Evolutionary conservation across 257 asterid species (phyloP).

Genomic region (Ilex asprella): DNA sequence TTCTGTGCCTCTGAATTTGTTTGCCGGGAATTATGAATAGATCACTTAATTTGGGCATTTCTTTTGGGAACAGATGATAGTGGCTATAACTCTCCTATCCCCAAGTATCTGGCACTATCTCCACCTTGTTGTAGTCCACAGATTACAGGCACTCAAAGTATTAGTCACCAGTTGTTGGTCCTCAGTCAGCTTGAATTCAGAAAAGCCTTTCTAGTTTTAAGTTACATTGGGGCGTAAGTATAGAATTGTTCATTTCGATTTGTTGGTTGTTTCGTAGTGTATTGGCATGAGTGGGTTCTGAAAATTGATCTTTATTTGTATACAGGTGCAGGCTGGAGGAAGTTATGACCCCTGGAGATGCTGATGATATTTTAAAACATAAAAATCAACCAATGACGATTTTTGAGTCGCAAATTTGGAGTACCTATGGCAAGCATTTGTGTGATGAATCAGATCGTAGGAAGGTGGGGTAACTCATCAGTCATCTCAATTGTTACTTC

Average conservation of each 20-base stretch:
- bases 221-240: slow-evolving; percentile 61
- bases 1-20: no score
- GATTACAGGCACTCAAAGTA: slow-evolving; percentile 9
- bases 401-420: slow-evolving; percentile 59
- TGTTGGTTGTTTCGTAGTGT: background rate
- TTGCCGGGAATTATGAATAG: no score
- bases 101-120: slow-evolving; percentile 5
- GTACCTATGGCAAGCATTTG: slow-evolving; percentile 25
- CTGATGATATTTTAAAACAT: slow-evolving; percentile 29
- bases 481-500: background rate
- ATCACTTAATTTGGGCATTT: slow-evolving; percentile 3
- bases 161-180: slow-evolving; percentile 30
- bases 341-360: slow-evolving; percentile 33
- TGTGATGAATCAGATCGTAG: slow-evolving; percentile 26
- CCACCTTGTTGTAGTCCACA: slow-evolving; percentile 16
- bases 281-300: background rate
- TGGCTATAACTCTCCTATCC: slow-evolving; percentile 15
- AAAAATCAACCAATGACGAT: slow-evolving; percentile 36
- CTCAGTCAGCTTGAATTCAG: slow-evolving; percentile 48
- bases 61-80: slow-evolving; percentile 25
- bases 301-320: background rate
- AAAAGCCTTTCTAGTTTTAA: slow-evolving; percentile 52
- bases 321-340: slow-evolving; percentile 50
- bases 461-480: slow-evolving; percentile 24
- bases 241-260: background rate